Base-by-base conservation (phyloP, 805 yeast genomes). In the Kodamaea laetipori region DNA sequence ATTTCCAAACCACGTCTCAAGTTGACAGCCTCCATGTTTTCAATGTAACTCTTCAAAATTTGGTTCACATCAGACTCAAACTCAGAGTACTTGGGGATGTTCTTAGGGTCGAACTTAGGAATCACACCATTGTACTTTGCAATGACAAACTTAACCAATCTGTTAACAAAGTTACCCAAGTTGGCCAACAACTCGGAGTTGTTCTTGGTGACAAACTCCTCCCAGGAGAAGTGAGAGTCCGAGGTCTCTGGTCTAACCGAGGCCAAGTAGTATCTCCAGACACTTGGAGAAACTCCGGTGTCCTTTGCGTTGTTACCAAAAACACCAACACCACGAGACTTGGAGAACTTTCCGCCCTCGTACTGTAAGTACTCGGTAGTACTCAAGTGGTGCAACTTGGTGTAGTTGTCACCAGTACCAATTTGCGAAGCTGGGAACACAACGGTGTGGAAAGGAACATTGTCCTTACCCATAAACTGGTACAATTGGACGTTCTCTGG, bases 381-480 rank as follows among this genome's bases (percentile, higher is more conserved):
- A 63, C 82, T 86, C 54, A 94, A 70, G 66, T 90, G 96, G 59
- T 89, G 87, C 54, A 90, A 75, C 80, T 80, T 83, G 47, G 97
- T 90, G 98, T 98, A 94, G 37, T 74, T 58, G 45, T 92, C 92
- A 13, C 76, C 68, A 12, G 99, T 90, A 64, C 98, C 99, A 35
- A 94, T 70, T 67, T 83, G 85, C 19, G 95, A 71, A 33, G 95
- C 83, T 47, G 99, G 99, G 89, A 92, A 94, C 44, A 94, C 95
- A 44, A 94, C 99, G 1, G 97, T 86, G 64, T 94, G 99, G 88
- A 94, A 94, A 24, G 98, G 97, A 57, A 90, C 97, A 61, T 94
- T 94, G 68, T 94, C 99, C 66, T 94, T 94, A 68, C 99, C 99
- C 99, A 94, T 94, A 66, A 94, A 94, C 73, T 94, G 99, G 65